phyloP scores from a whole-genome alignment of 1,284 basidiomycete genomes.

The Thecaphora thlaspeos region DNA sequence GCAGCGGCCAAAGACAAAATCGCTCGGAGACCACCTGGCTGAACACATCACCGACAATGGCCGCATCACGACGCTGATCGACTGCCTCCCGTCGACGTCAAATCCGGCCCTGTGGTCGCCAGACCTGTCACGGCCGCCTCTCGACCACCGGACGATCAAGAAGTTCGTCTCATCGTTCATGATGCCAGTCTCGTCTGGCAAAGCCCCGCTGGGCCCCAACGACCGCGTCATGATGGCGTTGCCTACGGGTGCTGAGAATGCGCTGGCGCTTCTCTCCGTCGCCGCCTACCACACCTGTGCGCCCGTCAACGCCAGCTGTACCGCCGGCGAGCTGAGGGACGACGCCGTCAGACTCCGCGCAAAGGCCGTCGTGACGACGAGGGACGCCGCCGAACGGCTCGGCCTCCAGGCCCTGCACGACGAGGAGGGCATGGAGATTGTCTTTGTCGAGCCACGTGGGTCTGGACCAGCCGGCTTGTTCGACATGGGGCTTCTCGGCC shows the following conservation, averaged over 20 bases:
- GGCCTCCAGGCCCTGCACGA: constrained; percentile 41
- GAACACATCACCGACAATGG: constrained; percentile 55
- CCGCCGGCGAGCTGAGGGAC: constrained; percentile 54
- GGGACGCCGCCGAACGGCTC: constrained; percentile 51
- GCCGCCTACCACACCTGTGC: constrained; percentile 56
- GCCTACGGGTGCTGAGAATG: constrained; percentile 56
- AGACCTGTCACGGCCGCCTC: constrained; percentile 49
- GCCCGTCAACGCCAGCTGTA: constrained; percentile 55
- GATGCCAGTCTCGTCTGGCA: constrained; percentile 34
- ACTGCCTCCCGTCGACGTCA: constrained; percentile 50
- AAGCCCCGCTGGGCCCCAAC: constrained; percentile 43
- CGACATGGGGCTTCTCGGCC: constrained; percentile 46
- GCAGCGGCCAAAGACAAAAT: constrained; percentile 32
- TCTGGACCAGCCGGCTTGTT: constrained; percentile 54
- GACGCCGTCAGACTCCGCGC: constrained; percentile 56
- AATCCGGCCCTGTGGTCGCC: constrained; percentile 55
- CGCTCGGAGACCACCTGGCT: constrained; percentile 55
- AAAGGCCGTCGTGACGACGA: constrained; percentile 53
- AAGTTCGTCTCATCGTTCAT: constrained; percentile 48
- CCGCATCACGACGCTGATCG: constrained; percentile 44
- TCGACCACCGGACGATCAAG: constrained; percentile 53
- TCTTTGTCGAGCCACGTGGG: constrained; percentile 49
- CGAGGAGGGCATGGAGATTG: constrained; percentile 54
- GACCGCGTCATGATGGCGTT: constrained; percentile 58
- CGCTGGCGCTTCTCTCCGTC: constrained; percentile 50